Percentiles rank a stretch among this genome's conserved stretches.
Evolutionary conservation across 2,329 filamentous ascomycete species (phyloP).

Genomic region (Atkinsonella texensis): DNA sequence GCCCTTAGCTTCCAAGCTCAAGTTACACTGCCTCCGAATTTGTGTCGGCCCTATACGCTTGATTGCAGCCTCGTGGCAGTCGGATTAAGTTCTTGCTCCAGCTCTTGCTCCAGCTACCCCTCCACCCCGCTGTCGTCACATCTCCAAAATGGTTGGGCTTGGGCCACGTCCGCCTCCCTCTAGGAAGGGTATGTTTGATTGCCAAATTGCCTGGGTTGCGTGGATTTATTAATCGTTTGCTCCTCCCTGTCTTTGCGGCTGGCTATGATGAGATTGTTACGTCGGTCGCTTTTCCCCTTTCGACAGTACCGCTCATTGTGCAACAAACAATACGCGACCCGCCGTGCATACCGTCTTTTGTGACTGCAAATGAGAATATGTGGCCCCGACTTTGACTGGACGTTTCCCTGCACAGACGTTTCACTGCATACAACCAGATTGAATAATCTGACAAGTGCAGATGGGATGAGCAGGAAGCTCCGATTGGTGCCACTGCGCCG

Average conservation of each 20-base stretch:
- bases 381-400: background rate
- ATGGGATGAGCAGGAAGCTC: background rate
- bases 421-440: background rate
- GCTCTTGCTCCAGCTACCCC: slow-evolving; percentile 18
- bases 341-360: background rate
- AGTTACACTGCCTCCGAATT: background rate
- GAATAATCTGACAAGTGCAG: background rate
- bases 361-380: background rate
- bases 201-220: background rate
- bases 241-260: slow-evolving; percentile 1
- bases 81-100: slow-evolving; percentile 6
- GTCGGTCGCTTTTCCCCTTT: background rate
- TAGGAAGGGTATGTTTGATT: slow-evolving; percentile 52
- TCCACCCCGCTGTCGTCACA: slow-evolving; percentile 22
- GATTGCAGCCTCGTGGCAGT: background rate
- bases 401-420: background rate
- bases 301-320: background rate
- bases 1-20: background rate
- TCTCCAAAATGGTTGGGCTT: slow-evolving; percentile 36
- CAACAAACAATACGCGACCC: background rate
- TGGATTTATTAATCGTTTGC: no score
- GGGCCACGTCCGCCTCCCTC: slow-evolving; percentile 38
- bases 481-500: background rate
- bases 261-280: background rate
- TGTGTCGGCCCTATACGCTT: background rate